Base-by-base conservation (phyloP, 495 filamentous ascomycete genomes). In the Hypoxylon crocopeplum region DNA sequence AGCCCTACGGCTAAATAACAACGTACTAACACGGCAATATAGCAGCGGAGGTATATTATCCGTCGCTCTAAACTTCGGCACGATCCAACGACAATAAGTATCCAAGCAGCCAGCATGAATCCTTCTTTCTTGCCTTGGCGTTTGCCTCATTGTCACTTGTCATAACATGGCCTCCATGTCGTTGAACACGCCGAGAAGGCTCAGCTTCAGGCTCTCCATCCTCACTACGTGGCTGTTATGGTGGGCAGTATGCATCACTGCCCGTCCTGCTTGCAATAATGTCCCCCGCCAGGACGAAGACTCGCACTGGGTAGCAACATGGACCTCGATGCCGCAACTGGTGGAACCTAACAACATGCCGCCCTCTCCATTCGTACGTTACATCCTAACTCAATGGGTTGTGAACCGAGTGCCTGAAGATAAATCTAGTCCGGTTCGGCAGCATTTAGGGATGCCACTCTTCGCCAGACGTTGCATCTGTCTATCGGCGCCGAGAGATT, bases 271-370 rank as follows among this genome's bases (percentile, higher is more conserved):
- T 37, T 46, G 12, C 7, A 58, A 62, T 29, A 58, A 62, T 29
- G 22, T 34, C 7, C 38, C 46, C 7, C 58, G 59, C 12, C 67
- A 67, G 46, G 62, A 71, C 1, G 71, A 66, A 24, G 68, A 71
- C 15, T 53, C 72, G 19, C 84, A 86, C 53, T 90, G 87, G 87
- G 83, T 87, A 6, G 77, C 79, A 52, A 83, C 84, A 1, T 89
- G 86, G 86, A 80, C 83, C 0, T 74, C 83, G 6, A 88, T 88
- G 85, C 84, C 86, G 2, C 85, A 89, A 70, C 67, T 86, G 12
- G 82, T 84, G 4, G 86, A 90, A 59, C 78, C 76, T 21, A 77
- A 68, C 48, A 88, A 88, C 62, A 75, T 89, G 44, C 86, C 85
- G 8, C 79, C 81, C 0, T 60, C 76, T 1, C 83, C 83, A 27